Conservation (phyloP, 306 rosid genomes). For the Dryas octopetala region DNA sequence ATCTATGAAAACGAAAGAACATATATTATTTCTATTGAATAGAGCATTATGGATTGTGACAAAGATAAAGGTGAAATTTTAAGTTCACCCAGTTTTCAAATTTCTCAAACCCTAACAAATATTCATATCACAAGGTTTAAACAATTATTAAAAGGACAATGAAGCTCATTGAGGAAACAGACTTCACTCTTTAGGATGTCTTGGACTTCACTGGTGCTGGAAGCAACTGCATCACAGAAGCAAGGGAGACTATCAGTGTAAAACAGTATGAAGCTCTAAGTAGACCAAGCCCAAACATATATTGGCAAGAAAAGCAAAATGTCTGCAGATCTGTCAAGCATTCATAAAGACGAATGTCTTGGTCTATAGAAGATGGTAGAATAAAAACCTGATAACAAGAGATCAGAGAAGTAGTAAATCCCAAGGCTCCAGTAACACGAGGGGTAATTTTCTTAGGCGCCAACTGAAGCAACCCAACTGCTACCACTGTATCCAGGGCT, state of each 20-base stretch:
- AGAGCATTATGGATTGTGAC: background rate
- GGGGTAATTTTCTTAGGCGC: slow-evolving; percentile 85
- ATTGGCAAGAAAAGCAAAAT: background rate
- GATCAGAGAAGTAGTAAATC: slow-evolving; percentile 80
- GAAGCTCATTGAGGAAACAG: slow-evolving; percentile 17
- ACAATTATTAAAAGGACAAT: slow-evolving; percentile 41
- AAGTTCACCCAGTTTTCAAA: slow-evolving; percentile 20
- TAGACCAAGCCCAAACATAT: background rate
- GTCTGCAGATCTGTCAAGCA: background rate
- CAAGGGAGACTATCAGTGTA: slow-evolving; percentile 29
- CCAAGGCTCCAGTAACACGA: slow-evolving; percentile 89
- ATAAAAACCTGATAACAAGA: slow-evolving; percentile 87
- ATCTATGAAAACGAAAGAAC: slow-evolving; percentile 1
- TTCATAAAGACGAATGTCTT: background rate
- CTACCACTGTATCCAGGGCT: slow-evolving; percentile 76
- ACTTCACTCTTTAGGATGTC: slow-evolving; percentile 47
- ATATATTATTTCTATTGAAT: slow-evolving; percentile 30
- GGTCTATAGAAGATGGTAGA: background rate
- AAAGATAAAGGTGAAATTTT: slow-evolving; percentile 1
- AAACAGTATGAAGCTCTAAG: background rate
- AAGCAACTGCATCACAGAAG: slow-evolving; percentile 65
- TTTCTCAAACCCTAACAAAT: slow-evolving; percentile 40
- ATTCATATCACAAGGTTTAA: slow-evolving; percentile 29
- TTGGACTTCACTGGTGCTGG: slow-evolving; percentile 75
- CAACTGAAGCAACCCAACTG: slow-evolving; percentile 87